These are phyloP conservation scores for Tremellales sp. DNA, from an alignment of 1,284 basidiomycete species.

Conservation along the genomic window DNA sequence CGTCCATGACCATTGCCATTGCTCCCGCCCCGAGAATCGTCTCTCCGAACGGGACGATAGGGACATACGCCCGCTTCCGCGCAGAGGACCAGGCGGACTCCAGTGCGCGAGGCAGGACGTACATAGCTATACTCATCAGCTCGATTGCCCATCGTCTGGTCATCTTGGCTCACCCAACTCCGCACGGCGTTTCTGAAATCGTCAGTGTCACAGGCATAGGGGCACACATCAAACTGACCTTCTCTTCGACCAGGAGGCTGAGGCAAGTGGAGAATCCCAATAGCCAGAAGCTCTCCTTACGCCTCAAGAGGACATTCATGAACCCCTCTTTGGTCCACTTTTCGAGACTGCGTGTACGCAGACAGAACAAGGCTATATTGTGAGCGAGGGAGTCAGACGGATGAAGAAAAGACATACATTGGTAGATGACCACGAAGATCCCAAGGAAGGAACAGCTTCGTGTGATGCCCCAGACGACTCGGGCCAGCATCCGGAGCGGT, in stretches of 20 bases:
- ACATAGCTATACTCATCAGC: constrained; percentile 65
- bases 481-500: constrained; percentile 61
- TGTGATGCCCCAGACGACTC: constrained; percentile 67
- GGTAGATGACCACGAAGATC: constrained; percentile 78
- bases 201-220: background rate
- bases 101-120: constrained; percentile 85
- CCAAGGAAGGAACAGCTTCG: constrained; percentile 87
- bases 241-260: constrained; percentile 82
- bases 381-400: background rate
- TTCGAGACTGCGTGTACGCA: constrained; percentile 51
- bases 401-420: constrained; percentile 55
- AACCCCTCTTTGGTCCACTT: constrained; percentile 54
- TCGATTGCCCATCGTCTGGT: background rate
- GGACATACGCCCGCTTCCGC: constrained; percentile 70
- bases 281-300: constrained; percentile 69
- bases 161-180: constrained; percentile 32
- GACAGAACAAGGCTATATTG: constrained; percentile 58
- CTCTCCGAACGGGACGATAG: constrained; percentile 61
- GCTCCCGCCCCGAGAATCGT: constrained; percentile 66
- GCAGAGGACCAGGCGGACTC: constrained; percentile 83
- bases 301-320: constrained; percentile 58
- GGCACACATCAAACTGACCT: constrained; percentile 33
- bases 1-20: constrained; percentile 87
- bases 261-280: constrained; percentile 73
- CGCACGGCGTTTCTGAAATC: constrained; percentile 41